Evolutionary conservation across 176 grass and related monocot genomes (phyloP).

Genomic region (Oryza meyeriana): DNA sequence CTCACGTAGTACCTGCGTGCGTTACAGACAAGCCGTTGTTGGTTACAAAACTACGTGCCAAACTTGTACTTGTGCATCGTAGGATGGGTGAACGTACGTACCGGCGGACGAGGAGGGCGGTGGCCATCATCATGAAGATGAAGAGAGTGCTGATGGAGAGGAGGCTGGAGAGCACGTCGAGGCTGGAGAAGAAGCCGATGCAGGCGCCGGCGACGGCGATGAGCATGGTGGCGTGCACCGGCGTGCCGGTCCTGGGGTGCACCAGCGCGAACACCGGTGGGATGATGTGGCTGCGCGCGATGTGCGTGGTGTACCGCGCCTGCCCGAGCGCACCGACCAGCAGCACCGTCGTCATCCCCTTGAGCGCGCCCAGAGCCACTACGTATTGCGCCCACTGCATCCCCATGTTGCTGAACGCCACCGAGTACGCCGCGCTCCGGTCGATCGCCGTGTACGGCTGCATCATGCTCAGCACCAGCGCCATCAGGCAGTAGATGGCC

Average conservation of each 20-base stretch:
- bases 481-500: slow-evolving; percentile 80
- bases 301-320: slow-evolving; percentile 86
- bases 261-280: slow-evolving; percentile 89
- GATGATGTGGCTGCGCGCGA: slow-evolving; percentile 95
- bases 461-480: slow-evolving; percentile 90
- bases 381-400: slow-evolving; percentile 86
- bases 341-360: slow-evolving; percentile 96
- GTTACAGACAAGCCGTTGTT: too few relatives aligned
- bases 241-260: slow-evolving; percentile 84
- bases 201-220: slow-evolving; percentile 48
- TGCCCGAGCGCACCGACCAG: slow-evolving; percentile 85
- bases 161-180: slow-evolving; percentile 62
- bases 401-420: slow-evolving; percentile 71
- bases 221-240: slow-evolving; percentile 69
- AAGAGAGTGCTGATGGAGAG: slow-evolving; percentile 89
- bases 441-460: slow-evolving; percentile 69
- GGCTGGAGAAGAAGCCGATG: slow-evolving; percentile 88
- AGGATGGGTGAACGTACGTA: slow-evolving; percentile 1
- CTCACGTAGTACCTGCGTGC: slow-evolving; percentile 52
- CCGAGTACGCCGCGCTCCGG: slow-evolving; percentile 60
- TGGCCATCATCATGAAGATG: slow-evolving; percentile 97
- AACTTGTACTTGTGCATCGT: not conserved
- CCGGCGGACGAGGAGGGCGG: slow-evolving; percentile 67
- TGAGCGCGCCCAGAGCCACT: slow-evolving; percentile 86
- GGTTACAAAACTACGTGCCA: not conserved